These are phyloP conservation scores for Alternaria triticina DNA, from an alignment of 2,329 filamentous ascomycete species.

Conservation along the genomic window DNA sequence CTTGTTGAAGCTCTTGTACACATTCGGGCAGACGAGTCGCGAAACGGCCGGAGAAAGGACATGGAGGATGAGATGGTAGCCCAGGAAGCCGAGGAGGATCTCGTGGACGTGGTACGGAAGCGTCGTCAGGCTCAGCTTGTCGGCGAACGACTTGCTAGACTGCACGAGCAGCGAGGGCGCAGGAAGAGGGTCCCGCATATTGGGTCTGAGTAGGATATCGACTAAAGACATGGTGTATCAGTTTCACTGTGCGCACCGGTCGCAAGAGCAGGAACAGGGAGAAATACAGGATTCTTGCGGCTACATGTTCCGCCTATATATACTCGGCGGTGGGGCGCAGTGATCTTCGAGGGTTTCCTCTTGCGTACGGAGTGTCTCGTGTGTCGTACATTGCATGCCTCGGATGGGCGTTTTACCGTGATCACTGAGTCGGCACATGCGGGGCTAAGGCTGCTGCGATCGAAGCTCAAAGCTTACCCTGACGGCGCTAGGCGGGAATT, in stretches of 20 bases:
- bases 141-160: conserved; percentile 68
- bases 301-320: conserved; percentile 14
- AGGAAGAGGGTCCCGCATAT: conserved; percentile 76
- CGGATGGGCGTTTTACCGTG: conserved; percentile 17
- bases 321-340: conserved; percentile 1
- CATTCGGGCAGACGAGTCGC: conserved; percentile 63
- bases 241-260: conserved; percentile 5
- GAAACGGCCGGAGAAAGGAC: conserved; percentile 73
- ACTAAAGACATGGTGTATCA: conserved; percentile 28
- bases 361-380: conserved; percentile 9
- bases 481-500: conserved; percentile 5
- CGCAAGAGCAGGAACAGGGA: background rate
- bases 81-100: conserved; percentile 67
- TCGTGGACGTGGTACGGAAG: conserved; percentile 82
- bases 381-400: conserved; percentile 10
- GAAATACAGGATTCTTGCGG: conserved; percentile 5
- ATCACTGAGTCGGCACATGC: conserved; percentile 12
- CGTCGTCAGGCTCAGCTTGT: conserved; percentile 66
- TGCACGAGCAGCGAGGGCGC: conserved; percentile 62
- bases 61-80: conserved; percentile 73
- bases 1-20: conserved; percentile 67
- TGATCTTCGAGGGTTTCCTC: conserved; percentile 2
- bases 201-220: conserved; percentile 30
- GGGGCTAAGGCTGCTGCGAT: conserved; percentile 15
- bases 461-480: conserved; percentile 1